Percentiles rank a stretch among this genome's conserved stretches.
Evolutionary conservation across 1,284 basidiomycete genomes (phyloP).

Genomic region (Sporisorium scitamineum): DNA sequence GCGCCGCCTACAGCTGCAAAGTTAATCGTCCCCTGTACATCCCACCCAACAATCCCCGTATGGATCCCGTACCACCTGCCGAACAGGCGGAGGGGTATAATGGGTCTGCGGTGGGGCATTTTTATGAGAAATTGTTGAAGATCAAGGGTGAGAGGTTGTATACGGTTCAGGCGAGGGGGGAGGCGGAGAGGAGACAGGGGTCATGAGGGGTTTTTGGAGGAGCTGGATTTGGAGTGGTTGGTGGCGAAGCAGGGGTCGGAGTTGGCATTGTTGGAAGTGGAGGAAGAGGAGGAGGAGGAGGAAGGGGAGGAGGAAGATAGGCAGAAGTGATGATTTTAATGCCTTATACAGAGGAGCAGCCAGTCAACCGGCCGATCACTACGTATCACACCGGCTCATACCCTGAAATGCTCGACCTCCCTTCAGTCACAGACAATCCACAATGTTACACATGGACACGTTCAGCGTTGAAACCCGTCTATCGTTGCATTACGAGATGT

Average conservation of each 20-base stretch:
- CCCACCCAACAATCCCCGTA: slow-evolving; percentile 41
- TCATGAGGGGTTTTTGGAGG: slow-evolving; percentile 68
- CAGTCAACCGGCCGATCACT: neutral
- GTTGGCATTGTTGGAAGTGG: slow-evolving; percentile 19
- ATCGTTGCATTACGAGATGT: neutral
- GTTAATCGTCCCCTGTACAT: slow-evolving; percentile 79
- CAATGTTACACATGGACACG: neutral
- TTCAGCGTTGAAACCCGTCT: neutral
- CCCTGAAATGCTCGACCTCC: neutral
- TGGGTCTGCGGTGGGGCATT: slow-evolving; percentile 81
- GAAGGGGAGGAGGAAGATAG: slow-evolving; percentile 1
- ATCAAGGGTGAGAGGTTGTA: slow-evolving; percentile 49
- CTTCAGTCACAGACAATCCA: neutral
- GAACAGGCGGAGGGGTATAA: slow-evolving; percentile 69
- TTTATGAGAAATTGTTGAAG: slow-evolving; percentile 78
- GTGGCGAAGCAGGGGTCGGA: slow-evolving; percentile 55
- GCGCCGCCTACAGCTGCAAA: slow-evolving; percentile 81
- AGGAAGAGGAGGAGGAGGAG: slow-evolving; percentile 11
- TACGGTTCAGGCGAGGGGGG: slow-evolving; percentile 77
- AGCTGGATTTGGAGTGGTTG: slow-evolving; percentile 60
- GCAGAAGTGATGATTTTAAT: neutral
- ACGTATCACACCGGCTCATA: no score
- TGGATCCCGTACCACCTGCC: slow-evolving; percentile 41
- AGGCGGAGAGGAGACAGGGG: slow-evolving; percentile 81
- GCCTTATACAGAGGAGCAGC: neutral